These are phyloP conservation scores for Thyridium curvatum DNA, from an alignment of 2,329 filamentous ascomycete species.

Conservation along the genomic window DNA sequence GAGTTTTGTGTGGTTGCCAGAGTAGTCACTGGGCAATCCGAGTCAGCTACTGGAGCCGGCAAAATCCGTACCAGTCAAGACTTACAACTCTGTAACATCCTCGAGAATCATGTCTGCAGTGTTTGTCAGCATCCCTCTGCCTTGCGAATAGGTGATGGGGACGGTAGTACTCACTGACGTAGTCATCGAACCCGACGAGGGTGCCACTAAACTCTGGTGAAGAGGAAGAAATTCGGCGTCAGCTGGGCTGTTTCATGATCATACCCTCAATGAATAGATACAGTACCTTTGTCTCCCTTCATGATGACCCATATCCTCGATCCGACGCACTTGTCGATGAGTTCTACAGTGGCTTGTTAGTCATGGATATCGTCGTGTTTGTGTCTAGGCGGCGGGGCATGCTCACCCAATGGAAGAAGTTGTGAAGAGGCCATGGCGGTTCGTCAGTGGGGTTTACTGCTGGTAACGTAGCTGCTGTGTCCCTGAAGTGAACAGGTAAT, in stretches of 20 bases:
- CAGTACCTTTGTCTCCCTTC: conserved; percentile 93
- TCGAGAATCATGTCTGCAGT: conserved; percentile 90
- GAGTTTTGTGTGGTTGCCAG: conserved; percentile 79
- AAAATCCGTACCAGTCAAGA: neutral
- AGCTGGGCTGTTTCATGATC: too few relatives aligned
- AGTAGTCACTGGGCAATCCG: conserved; percentile 65
- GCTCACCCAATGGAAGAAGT: conserved; percentile 63
- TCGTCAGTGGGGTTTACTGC: too few relatives aligned
- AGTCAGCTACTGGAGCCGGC: conserved; percentile 13
- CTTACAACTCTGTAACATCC: conserved; percentile 91
- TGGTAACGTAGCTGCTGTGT: too few relatives aligned
- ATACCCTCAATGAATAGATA: too few relatives aligned
- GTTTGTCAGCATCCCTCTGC: conserved; percentile 12
- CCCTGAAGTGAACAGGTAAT: too few relatives aligned
- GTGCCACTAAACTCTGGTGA: conserved; percentile 85
- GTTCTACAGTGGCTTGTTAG: conserved; percentile 51
- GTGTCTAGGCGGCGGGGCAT: neutral
- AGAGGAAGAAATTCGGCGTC: neutral
- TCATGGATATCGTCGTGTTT: neutral
- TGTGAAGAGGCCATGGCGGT: conserved; percentile 57
- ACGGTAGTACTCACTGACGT: conserved; percentile 77
- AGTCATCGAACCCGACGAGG: conserved; percentile 94
- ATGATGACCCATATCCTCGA: conserved; percentile 98
- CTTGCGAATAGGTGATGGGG: neutral
- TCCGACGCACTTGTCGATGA: conserved; percentile 98